Evolutionary conservation across 192 early-diverging fungal species (phyloP).

Genomic region (Coemansia sp.): DNA sequence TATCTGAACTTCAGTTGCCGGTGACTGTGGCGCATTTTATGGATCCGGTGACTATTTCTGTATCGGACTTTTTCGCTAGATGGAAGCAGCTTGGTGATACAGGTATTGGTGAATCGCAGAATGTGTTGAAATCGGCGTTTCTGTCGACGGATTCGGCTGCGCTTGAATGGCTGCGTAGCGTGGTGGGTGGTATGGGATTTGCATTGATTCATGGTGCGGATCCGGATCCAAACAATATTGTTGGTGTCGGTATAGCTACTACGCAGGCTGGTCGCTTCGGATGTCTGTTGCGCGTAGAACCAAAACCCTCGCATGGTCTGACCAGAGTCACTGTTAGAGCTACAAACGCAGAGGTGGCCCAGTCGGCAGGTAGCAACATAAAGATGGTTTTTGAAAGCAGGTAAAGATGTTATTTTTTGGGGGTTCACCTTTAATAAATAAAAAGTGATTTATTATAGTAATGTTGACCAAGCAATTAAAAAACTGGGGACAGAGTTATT

Average conservation of each 20-base stretch:
- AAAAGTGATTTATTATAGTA: no score
- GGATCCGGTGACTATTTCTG: constrained; percentile 73
- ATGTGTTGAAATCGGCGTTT: constrained; percentile 38
- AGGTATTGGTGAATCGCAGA: constrained; percentile 72
- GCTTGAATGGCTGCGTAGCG: constrained; percentile 59
- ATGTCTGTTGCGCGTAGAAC: constrained; percentile 86
- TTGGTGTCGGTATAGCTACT: constrained; percentile 85
- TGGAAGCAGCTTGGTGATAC: constrained; percentile 96
- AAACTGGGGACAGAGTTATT: not conserved
- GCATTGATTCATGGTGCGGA: constrained; percentile 81
- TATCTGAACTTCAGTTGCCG: constrained; percentile 73
- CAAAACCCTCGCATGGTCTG: constrained; percentile 81
- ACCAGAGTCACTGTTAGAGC: constrained; percentile 87
- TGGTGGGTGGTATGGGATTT: constrained; percentile 71
- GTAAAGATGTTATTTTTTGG: not conserved
- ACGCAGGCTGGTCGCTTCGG: constrained; percentile 82
- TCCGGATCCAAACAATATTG: constrained; percentile 85
- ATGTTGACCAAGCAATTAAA: no score
- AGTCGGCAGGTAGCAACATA: constrained; percentile 39
- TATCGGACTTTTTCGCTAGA: constrained; percentile 79
- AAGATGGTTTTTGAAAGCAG: constrained; percentile 37
- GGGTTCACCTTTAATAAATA: no score
- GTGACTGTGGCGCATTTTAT: constrained; percentile 84
- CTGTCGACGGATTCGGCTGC: constrained; percentile 20
- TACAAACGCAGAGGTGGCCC: constrained; percentile 78